A percentile compares a stretch with the other conserved stretches of the same genome.
These are phyloP conservation scores for Phylloporus sp. DNA, from an alignment of 768 basidiomycete species.

Conservation along the genomic window DNA sequence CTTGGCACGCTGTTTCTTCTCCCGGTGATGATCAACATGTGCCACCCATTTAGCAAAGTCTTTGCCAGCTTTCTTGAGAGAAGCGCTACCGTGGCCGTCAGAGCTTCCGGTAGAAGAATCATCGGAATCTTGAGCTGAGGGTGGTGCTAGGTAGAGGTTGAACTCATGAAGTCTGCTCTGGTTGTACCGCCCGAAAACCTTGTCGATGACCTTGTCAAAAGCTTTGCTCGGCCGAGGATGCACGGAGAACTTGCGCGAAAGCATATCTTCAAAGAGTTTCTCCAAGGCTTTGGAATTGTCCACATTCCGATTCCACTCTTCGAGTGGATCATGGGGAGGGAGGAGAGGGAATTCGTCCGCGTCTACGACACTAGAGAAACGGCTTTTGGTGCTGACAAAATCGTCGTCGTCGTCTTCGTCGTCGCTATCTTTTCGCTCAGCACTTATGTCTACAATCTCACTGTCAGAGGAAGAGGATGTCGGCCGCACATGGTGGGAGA, in stretches of 20 bases:
- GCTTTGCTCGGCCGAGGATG: conserved; percentile 50
- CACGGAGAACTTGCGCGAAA: conserved; percentile 47
- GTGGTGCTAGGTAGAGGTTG: conserved; percentile 57
- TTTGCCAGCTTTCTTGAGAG: conserved; percentile 30
- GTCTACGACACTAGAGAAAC: conserved; percentile 23
- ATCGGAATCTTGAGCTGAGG: conserved; percentile 21
- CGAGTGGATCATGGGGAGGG: conserved; percentile 21
- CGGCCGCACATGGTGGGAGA: conserved; percentile 2
- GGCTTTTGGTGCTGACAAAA: conserved; percentile 30
- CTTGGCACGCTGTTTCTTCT: conserved; percentile 19
- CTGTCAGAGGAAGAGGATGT: conserved; percentile 19
- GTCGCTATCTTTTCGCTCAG: conserved; percentile 4
- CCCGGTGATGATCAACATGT: conserved; percentile 30
- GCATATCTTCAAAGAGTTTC: conserved; percentile 56
- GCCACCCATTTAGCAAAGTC: conserved; percentile 35
- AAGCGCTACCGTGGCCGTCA: conserved; percentile 21
- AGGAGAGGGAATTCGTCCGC: conserved; percentile 14
- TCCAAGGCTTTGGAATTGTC: conserved; percentile 48
- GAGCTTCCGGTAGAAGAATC: conserved; percentile 22
- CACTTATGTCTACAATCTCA: conserved; percentile 16
- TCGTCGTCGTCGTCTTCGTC: conserved; percentile 33
- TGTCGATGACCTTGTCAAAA: conserved; percentile 41
- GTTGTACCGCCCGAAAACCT: conserved; percentile 49
- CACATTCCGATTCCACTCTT: conserved; percentile 41
- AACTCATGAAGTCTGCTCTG: conserved; percentile 43